Percentiles rank a stretch among this genome's conserved stretches.
These are phyloP conservation scores for Mallotus repandus DNA, from an alignment of 441 rosid genomes.

Conservation along the genomic window DNA sequence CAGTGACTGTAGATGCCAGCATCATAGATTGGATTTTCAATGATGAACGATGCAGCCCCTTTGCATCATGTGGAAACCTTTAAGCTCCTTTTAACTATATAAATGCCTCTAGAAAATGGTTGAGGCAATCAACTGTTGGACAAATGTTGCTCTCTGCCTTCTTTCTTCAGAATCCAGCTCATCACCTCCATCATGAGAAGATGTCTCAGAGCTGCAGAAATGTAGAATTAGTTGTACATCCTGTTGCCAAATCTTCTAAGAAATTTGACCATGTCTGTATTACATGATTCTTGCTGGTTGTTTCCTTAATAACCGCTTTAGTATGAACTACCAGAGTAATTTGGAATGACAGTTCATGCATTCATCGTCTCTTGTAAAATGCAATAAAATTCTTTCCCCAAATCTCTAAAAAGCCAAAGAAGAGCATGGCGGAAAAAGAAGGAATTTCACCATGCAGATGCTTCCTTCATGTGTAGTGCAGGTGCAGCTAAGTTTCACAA, in stretches of 20 bases:
- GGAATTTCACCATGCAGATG: neutral
- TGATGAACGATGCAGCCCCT: neutral
- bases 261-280: too few relatives aligned
- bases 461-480: neutral
- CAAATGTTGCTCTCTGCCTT: constrained; percentile 46
- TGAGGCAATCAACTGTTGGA: constrained; percentile 46
- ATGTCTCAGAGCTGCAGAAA: constrained; percentile 31
- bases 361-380: neutral
- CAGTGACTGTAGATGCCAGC: constrained; percentile 5
- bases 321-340: neutral
- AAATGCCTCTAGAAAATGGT: constrained; percentile 37
- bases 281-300: too few relatives aligned
- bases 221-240: neutral
- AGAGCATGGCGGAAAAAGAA: neutral
- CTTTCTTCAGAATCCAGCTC: constrained; percentile 39
- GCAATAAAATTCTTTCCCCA: neutral
- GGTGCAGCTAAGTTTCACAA: neutral
- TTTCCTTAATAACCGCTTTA: neutral
- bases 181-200: constrained; percentile 21
- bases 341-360: neutral
- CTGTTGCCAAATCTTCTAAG: neutral
- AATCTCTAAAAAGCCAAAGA: neutral
- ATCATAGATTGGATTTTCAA: neutral
- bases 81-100: neutral
- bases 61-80: constrained; percentile 17